phyloP scores from a whole-genome alignment of 176 grass and related monocot species.

The Canna indica region DNA sequence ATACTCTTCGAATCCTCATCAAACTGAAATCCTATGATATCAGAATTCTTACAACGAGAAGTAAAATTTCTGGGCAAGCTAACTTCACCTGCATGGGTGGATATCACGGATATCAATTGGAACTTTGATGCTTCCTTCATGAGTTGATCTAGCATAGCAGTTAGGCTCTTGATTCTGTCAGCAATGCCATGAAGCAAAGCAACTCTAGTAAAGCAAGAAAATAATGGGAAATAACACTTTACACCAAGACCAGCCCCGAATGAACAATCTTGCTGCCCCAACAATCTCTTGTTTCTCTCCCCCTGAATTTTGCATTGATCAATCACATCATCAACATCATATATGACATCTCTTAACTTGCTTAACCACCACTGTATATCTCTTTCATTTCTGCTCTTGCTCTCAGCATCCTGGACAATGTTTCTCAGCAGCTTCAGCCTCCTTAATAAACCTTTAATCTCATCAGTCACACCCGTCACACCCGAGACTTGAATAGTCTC shows the following conservation, averaged over 20 bases:
- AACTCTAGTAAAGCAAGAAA: constrained; percentile 3
- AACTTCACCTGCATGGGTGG: neutral
- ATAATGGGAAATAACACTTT: neutral
- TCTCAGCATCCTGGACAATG: neutral
- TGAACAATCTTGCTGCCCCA: neutral
- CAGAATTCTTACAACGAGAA: constrained; percentile 2
- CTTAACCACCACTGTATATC: constrained; percentile 20
- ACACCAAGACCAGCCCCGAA: neutral
- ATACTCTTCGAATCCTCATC: constrained; percentile 15
- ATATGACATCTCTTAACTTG: constrained; percentile 36
- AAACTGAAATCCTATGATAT: constrained; percentile 17
- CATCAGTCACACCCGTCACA: neutral
- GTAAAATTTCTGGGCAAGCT: neutral
- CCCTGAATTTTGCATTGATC: constrained; percentile 31
- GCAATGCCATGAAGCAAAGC: constrained; percentile 13
- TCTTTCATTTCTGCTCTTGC: constrained; percentile 1
- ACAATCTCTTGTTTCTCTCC: neutral
- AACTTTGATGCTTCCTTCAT: constrained; percentile 8
- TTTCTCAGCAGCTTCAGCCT: too few relatives aligned
- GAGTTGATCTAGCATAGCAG: constrained; percentile 10
- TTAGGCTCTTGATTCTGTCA: constrained; percentile 19
- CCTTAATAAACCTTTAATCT: neutral
- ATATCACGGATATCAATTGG: constrained; percentile 19
- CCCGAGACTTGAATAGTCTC: neutral
- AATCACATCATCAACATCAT: constrained; percentile 24